A percentile compares a stretch with the other conserved stretches of the same genome.
Conservation (phyloP, 1,284 basidiomycete species). For the Apiotrichum laibachii region DNA sequence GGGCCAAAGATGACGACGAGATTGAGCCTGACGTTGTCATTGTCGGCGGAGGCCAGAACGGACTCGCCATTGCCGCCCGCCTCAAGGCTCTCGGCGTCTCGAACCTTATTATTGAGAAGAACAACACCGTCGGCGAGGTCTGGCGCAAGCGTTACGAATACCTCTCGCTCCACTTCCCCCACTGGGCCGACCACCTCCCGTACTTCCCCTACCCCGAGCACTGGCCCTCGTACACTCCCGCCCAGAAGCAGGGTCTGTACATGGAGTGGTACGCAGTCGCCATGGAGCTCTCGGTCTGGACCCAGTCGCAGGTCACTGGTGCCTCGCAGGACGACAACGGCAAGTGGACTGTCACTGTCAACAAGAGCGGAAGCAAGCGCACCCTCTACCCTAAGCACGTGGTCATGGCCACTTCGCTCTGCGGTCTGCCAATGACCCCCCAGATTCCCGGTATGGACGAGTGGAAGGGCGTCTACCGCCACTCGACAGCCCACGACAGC, state of each 20-base stretch:
- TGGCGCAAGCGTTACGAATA: constrained; percentile 59
- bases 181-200: constrained; percentile 55
- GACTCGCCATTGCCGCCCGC: constrained; percentile 49
- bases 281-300: constrained; percentile 43
- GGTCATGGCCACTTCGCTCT: constrained; percentile 35
- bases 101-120: constrained; percentile 49
- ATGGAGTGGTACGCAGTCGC: constrained; percentile 40
- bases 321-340: constrained; percentile 53
- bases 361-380: constrained; percentile 51
- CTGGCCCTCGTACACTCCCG: constrained; percentile 64
- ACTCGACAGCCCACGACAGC: constrained; percentile 58
- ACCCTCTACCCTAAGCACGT: constrained; percentile 54
- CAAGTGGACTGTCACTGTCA: constrained; percentile 59
- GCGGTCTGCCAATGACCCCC: constrained; percentile 26
- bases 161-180: constrained; percentile 62
- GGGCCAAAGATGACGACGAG: constrained; percentile 23
- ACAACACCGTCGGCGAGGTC: constrained; percentile 47
- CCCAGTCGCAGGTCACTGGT: constrained; percentile 53
- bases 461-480: constrained; percentile 56
- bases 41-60: constrained; percentile 50
- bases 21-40: constrained; percentile 54
- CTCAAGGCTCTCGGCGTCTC: constrained; percentile 50
- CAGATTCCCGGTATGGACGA: constrained; percentile 44
- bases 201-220: constrained; percentile 52
- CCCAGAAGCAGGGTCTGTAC: constrained; percentile 45